Evolutionary conservation across 108 stramenopile genomes (phyloP), one percentile per base, ranked within the genome.

Genomic region (Skeletonema grethae): DNA sequence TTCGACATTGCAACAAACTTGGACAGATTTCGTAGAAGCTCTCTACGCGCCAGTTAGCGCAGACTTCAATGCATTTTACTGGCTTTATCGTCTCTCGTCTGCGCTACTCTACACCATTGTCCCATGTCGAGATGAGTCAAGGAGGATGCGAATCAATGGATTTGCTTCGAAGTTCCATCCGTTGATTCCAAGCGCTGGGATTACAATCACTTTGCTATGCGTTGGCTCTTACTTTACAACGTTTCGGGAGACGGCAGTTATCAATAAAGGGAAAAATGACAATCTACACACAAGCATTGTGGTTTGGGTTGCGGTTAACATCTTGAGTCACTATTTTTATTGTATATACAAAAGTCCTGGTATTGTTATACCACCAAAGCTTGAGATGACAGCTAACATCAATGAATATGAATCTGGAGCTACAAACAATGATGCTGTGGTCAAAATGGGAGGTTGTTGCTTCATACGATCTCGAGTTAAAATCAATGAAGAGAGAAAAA

Each of bases 281-380:
- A 24, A 56, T 2, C 38, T 83, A n/a, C 82, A 89, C 63, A 70
- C 80, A 57, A 30, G 63, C 5, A 34, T 84, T 24, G 88, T 89
- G 1, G 18, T 65, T 20, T 88, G 89, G 68, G 69, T 92, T 12
- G 72, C 69, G 1, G 36, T 65, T 1, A 90, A 92, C 77, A 85
- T 95, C 57, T 29, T 92, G 9, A 87, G 80, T 29, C 65, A 88
- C 48, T 92, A 82, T 59, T 29, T 83, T 9, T 63, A 35, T 29
- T 80, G 89, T 34, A 80, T 63, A 43, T 85, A 83, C 76, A 43
- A 36, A 28, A 89, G 89, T 31, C 93, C 93, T 9, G 93, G 93
- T 9, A 80, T 95, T 48, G 87, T 71, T 48, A 13, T 73, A 11
- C 22, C 57, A 22, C 16, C 29, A 24, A 77, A 59, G 16, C 5